Percentiles rank a stretch among this genome's conserved stretches.
Conservation (phyloP, 805 yeast species). For the Kodamaea hsintzibuensis region DNA sequence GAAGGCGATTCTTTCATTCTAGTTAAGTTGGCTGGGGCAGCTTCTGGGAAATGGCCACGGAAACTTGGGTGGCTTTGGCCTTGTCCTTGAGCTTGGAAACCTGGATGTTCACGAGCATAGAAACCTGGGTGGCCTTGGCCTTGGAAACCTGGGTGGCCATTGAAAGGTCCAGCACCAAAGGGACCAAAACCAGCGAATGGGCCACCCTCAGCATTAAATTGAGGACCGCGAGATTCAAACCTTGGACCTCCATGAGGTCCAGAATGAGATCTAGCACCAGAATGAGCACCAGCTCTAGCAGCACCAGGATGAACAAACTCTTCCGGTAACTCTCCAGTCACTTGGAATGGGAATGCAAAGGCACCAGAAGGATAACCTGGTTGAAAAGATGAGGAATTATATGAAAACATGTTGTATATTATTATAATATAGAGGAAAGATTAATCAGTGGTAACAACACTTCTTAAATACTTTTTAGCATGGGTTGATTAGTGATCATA, state of each 20-base stretch:
- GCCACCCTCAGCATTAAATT: too few relatives aligned
- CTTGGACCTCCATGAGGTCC: too few relatives aligned
- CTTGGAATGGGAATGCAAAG: not conserved
- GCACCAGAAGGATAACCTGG: not conserved
- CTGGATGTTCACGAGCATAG: not conserved
- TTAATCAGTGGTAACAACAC: not conserved
- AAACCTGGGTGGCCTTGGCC: not conserved
- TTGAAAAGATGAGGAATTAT: not conserved
- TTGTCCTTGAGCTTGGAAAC: too few relatives aligned
- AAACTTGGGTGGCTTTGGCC: not conserved
- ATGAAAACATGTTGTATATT: not conserved
- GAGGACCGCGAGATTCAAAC: too few relatives aligned
- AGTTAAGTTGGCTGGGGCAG: not conserved
- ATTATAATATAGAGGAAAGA: not conserved
- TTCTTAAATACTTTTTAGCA: not conserved
- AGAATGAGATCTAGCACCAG: not conserved
- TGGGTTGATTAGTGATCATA: not conserved
- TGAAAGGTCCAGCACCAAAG: too few relatives aligned
- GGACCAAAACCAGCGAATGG: too few relatives aligned
- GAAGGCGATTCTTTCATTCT: slow-evolving; percentile 1
- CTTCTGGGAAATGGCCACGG: not conserved
- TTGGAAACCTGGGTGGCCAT: not conserved
- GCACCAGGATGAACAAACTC: not conserved
- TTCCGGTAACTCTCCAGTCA: not conserved
- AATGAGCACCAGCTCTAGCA: not conserved